A percentile compares a stretch with the other conserved stretches of the same genome.
Evolutionary conservation across 805 yeast species (phyloP).

Genomic region (Kodamaea leandrae): DNA sequence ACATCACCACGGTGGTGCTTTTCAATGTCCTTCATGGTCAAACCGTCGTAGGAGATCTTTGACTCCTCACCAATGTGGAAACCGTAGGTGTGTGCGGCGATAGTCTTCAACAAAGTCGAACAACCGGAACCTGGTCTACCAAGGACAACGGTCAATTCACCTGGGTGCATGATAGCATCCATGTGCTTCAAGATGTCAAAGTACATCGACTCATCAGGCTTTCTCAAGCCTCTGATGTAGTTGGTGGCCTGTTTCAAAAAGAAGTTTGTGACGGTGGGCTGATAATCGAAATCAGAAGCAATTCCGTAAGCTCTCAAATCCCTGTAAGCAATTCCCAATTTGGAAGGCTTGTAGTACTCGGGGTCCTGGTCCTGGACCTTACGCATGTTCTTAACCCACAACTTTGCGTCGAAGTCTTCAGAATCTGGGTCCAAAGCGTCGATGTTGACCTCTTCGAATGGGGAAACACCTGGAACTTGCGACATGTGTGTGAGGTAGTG

Average conservation of each 20-base stretch:
- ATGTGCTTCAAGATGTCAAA: conserved; percentile 34
- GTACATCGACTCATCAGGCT: conserved; percentile 23
- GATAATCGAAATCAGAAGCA: conserved; percentile 67
- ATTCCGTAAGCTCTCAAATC: conserved; percentile 61
- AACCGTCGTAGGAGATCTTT: conserved; percentile 33
- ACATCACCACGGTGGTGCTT: conserved; percentile 37
- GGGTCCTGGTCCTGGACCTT: conserved; percentile 52
- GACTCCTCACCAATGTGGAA: conserved; percentile 34
- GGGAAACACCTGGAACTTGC: conserved; percentile 47
- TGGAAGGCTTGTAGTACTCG: conserved; percentile 60
- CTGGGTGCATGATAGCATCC: conserved; percentile 37
- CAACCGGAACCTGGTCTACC: conserved; percentile 46
- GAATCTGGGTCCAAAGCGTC: conserved; percentile 57
- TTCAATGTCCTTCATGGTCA: conserved; percentile 27
- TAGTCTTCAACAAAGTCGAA: conserved; percentile 39
- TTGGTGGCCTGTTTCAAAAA: conserved; percentile 20
- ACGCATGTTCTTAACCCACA: conserved; percentile 66
- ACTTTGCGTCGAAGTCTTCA: conserved; percentile 56
- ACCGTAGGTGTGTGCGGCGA: conserved; percentile 38
- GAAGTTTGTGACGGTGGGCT: conserved; percentile 53
- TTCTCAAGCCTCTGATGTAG: conserved; percentile 15
- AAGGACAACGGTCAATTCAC: conserved; percentile 40
- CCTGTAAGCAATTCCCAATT: conserved; percentile 58
- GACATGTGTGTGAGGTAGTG: conserved; percentile 50
- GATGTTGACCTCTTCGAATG: conserved; percentile 22